phyloP scores from a whole-genome alignment of 345 rosid genomes.

The Eucalyptus tenuipes region DNA sequence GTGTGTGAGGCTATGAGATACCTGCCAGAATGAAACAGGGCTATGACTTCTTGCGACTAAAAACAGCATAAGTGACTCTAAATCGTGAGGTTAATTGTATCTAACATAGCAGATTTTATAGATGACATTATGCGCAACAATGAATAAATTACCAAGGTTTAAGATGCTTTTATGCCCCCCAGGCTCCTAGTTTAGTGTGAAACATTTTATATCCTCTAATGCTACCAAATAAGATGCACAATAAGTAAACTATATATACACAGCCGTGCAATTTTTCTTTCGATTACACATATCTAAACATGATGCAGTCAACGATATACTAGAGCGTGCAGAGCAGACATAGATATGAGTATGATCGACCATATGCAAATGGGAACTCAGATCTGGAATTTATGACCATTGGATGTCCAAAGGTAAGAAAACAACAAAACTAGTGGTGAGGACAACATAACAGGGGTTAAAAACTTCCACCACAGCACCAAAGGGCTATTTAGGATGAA shows the following conservation, averaged over 20 bases:
- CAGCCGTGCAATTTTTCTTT: neutral
- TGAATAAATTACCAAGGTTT: neutral
- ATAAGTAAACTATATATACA: neutral
- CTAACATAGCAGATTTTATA: neutral
- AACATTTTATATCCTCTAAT: neutral
- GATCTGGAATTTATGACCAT: neutral
- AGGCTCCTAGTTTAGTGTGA: neutral
- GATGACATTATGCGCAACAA: neutral
- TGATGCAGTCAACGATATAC: neutral
- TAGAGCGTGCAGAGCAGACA: neutral
- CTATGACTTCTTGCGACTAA: neutral
- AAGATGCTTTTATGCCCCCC: neutral
- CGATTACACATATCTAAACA: neutral
- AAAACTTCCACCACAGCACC: neutral
- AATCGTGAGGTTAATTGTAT: neutral
- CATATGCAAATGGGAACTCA: neutral
- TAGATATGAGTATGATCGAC: neutral
- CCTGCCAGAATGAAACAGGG: constrained; percentile 17
- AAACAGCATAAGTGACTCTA: neutral
- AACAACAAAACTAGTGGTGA: neutral
- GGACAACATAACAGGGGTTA: neutral
- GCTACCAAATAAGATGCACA: neutral
- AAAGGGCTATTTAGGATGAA: neutral
- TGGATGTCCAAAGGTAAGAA: neutral
- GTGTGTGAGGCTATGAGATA: constrained; percentile 98